phyloP scores from a whole-genome alignment of 306 rosid genomes.

The Glycine tomentella region DNA sequence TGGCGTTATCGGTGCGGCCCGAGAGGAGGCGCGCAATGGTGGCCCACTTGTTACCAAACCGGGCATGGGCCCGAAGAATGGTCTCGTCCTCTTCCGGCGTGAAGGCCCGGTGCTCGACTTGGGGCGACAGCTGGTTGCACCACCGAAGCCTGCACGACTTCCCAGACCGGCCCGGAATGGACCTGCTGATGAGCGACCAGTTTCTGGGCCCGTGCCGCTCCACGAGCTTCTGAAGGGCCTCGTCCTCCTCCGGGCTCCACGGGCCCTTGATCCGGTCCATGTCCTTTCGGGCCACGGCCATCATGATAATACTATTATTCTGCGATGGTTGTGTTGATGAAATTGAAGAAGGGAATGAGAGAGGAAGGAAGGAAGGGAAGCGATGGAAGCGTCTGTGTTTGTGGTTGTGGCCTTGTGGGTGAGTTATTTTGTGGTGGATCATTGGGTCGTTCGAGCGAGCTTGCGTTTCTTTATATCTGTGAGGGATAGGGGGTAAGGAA shows the following conservation, averaged over 20 bases:
- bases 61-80: constrained; percentile 83
- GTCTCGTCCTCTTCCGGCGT: constrained; percentile 83
- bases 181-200: constrained; percentile 87
- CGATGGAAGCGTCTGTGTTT: too few relatives aligned
- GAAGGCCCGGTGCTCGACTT: constrained; percentile 93
- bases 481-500: constrained; percentile 43
- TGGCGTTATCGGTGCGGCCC: constrained; percentile 97
- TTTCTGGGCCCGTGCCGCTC: constrained; percentile 83
- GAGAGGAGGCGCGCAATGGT: constrained; percentile 84
- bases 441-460: background rate
- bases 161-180: constrained; percentile 90
- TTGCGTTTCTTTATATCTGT: constrained; percentile 47
- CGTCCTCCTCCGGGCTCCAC: constrained; percentile 98
- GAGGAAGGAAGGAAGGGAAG: background rate
- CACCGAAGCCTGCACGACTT: constrained; percentile 96
- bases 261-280: constrained; percentile 99
- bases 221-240: constrained; percentile 68
- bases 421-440: background rate
- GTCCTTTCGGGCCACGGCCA: constrained; percentile 58
- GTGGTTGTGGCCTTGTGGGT: background rate
- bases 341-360: too few relatives aligned
- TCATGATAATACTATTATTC: background rate
- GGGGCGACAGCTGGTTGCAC: constrained; percentile 96
- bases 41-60: constrained; percentile 97
- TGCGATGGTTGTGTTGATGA: too few relatives aligned